Evolutionary conservation across 2,329 filamentous ascomycete species (phyloP), one percentile per base, ranked within the genome.

Genomic region (Cyanodermella asteris): DNA sequence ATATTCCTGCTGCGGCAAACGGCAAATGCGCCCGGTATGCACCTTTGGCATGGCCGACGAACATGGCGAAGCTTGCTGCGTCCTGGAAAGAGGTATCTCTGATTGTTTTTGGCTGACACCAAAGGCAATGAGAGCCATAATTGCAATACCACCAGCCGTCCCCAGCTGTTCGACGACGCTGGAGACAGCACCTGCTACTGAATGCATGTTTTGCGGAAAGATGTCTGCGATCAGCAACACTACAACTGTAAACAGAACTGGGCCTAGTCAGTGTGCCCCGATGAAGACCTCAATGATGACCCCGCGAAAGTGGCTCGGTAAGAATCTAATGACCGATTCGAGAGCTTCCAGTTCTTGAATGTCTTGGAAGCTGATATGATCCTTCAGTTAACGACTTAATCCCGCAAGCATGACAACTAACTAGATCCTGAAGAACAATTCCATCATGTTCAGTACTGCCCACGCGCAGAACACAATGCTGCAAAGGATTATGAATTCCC

Each of bases 151-250:
- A 1, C 65, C 46, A 0, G 55, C 51, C 13, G 51, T 55, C 0
- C 64, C 64, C 27, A 69, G 56, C 32, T 69, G 61, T 0, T 53
- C 44, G 1, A 59, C 47, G 0, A 62, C 65, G 32, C 64, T 69
- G 40, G 70, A 70, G 0, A 71, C 63, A 0, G 60, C 63, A 0
- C 64, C 66, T 0, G 64, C 64, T 1, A 71, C 43, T 0, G 59
- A 59, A 29, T 70, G 64, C 2, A 52, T 65, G 6, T 61, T 44
- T 11, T 54, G 47, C 0, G 61, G 56, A 31, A 68, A 69, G 3
- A 49, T 52, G 9, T 61, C 55, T 0, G 55, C 53, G 6, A 68
- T 55, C 4, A 67, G 43, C 12, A 69, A 49, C 13, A 61, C 45
- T 1, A 55, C 59, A 3, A 69, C 53, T 0, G 59, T 67, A 36